Base-by-base conservation (phyloP, 2,329 filamentous ascomycete genomes). In the Tolypocladium cylindrosporum region DNA sequence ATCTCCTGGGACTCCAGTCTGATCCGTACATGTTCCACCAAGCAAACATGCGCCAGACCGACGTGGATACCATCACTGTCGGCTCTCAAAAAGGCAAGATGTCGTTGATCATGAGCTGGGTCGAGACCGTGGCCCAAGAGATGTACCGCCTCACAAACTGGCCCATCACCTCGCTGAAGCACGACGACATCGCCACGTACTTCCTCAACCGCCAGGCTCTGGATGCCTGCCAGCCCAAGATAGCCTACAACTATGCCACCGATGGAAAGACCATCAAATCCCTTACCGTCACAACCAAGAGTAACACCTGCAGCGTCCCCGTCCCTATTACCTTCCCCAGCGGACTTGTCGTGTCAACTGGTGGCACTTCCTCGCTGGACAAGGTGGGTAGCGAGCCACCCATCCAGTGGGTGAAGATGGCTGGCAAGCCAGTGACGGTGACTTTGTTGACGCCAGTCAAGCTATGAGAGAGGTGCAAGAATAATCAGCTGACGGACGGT, bases 11-110 rank as follows among this genome's bases (percentile, higher is more conserved):
- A 14, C 74, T 86, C 7, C 77, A 79, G 61, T 78, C 77, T 61
- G 82, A 83, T 55, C 71, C 75, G 36, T 84, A 62, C 55, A 85
- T 85, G 82, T 84, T 86, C 74, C 84, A 87, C 68, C 83, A 86
- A 70, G 81, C 82, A 58, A 86, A 87, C 65, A 65, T 82, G 60
- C 78, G 82, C 57, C 77, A 79, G 51, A 71, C 71, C 3, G 81
- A 80, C 56, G 74, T 77, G 55, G 67, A 69, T 2, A 65, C 68
- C 3, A 76, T 77, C 54, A 78, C 74, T 11, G 71, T 84, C 55
- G 81, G 82, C 58, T 73, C 75, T 19, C 70, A 76, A 16, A 68
- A 69, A 1, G 74, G 69, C 3, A 71, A 77, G 61, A 72, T 78
- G 58, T 82, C 80, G 1, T 75, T 85, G 21, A 73, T 84, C 61